phyloP scores from a whole-genome alignment of 495 filamentous ascomycete genomes.

The Cladorrhinum samala region DNA sequence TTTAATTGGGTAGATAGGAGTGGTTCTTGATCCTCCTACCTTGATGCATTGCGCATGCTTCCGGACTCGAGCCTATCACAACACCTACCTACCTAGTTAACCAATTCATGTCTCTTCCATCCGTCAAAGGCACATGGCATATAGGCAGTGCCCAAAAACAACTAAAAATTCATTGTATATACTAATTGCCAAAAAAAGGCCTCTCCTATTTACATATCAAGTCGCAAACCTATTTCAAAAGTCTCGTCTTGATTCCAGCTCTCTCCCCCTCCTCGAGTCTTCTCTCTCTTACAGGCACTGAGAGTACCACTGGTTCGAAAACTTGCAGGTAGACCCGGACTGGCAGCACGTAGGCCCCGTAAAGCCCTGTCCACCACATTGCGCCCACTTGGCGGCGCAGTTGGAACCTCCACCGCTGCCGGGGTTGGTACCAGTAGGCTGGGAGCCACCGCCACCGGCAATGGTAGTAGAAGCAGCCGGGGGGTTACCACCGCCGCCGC shows the following conservation, averaged over 20 bases:
- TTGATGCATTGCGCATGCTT: too few relatives aligned
- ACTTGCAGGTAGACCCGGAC: constrained; percentile 13
- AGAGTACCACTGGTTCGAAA: constrained; percentile 35
- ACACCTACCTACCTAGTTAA: too few relatives aligned
- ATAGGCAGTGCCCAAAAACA: too few relatives aligned
- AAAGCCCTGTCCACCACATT: constrained; percentile 15
- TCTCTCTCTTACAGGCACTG: constrained; percentile 36
- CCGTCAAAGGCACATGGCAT: too few relatives aligned
- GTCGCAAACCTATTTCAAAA: not conserved
- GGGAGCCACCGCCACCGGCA: constrained; percentile 1
- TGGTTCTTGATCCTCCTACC: too few relatives aligned
- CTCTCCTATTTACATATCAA: too few relatives aligned
- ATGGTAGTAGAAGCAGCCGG: not conserved
- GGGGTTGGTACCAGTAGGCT: not conserved
- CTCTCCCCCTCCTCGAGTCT: not conserved
- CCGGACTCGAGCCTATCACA: too few relatives aligned
- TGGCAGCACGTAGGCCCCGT: constrained; percentile 11
- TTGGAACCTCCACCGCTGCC: constrained; percentile 4
- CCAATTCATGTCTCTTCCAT: too few relatives aligned
- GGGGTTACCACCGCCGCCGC: not conserved
- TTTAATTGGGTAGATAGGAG: too few relatives aligned
- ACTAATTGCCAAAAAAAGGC: too few relatives aligned
- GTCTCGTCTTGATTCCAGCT: not conserved
- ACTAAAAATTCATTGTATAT: too few relatives aligned
- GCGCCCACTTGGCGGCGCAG: constrained; percentile 4